These are phyloP conservation scores for Rhytidhysteron rufulum DNA, from an alignment of 2,329 filamentous ascomycete genomes.

Conservation along the genomic window DNA sequence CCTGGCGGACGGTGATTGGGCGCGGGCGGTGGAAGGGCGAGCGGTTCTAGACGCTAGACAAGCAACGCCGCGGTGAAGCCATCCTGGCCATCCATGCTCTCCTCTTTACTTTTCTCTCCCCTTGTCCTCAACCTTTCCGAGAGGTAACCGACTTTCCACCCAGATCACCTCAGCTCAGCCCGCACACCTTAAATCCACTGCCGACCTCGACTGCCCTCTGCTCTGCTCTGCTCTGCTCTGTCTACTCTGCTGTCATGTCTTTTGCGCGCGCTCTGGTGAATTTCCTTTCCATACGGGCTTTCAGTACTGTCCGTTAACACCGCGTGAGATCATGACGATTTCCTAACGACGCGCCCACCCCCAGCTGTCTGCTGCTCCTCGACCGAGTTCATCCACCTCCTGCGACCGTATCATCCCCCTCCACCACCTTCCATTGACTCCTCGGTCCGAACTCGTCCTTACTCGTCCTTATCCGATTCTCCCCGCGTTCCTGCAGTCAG, in stretches of 20 bases:
- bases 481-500: too few relatives aligned
- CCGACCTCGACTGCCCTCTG: not conserved
- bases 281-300: not conserved
- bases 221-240: not conserved
- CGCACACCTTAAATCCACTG: not conserved
- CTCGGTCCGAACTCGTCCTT: not conserved
- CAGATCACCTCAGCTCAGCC: not conserved
- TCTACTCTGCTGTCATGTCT: not conserved
- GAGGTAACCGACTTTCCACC: not conserved
- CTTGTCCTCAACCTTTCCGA: not conserved
- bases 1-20: too few relatives aligned
- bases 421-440: not conserved
- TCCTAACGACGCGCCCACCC: not conserved
- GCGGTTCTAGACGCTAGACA: too few relatives aligned
- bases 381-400: not conserved
- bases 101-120: not conserved
- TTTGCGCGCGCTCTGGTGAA: not conserved
- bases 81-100: too few relatives aligned
- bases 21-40: too few relatives aligned
- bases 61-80: too few relatives aligned
- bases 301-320: constrained; percentile 1
- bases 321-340: constrained; percentile 2
- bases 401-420: not conserved
- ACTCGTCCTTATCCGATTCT: too few relatives aligned
- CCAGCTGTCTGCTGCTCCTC: not conserved